phyloP scores from a whole-genome alignment of 352 stramenopile species.

The Globisporangium megalacanthum region DNA sequence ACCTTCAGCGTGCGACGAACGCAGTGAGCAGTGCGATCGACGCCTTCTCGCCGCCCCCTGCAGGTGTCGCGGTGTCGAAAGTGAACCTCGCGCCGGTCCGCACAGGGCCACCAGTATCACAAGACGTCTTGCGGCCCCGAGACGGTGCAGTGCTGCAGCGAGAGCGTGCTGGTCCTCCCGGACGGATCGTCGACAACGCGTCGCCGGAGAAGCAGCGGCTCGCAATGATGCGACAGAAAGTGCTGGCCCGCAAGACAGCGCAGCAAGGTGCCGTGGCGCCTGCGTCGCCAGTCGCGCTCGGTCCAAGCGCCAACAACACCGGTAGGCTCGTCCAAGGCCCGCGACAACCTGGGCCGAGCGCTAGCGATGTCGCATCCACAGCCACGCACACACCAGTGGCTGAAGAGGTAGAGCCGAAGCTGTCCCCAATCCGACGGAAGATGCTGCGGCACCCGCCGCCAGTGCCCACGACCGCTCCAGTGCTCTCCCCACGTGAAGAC shows the following conservation, averaged over 20 bases:
- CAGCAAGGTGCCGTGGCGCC: not conserved
- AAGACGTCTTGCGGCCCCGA: conserved; percentile 2
- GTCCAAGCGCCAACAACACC: conserved; percentile 1
- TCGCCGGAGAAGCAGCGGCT: conserved; percentile 30
- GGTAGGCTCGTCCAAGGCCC: not conserved
- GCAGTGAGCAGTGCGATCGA: conserved; percentile 20
- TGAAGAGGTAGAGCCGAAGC: conserved; percentile 6
- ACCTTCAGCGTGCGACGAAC: conserved; percentile 22
- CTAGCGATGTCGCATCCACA: not conserved
- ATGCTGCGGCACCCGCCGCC: conserved; percentile 30
- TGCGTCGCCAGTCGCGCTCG: not conserved
- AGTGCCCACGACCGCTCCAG: conserved; percentile 10
- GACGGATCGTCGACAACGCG: conserved; percentile 7
- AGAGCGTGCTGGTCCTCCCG: conserved; percentile 7
- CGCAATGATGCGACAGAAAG: conserved; percentile 39
- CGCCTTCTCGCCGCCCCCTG: conserved; percentile 14
- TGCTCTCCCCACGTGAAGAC: conserved; percentile 37
- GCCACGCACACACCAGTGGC: not conserved
- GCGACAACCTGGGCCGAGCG: not conserved
- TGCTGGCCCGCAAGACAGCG: conserved; percentile 22
- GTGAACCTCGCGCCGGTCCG: conserved; percentile 23
- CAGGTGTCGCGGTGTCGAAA: not conserved
- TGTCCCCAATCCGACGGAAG: conserved; percentile 41
- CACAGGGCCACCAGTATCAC: not conserved
- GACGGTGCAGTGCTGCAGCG: not conserved